Evolutionary conservation across 352 stramenopile species (phyloP), one percentile per base, ranked within the genome.

Genomic region (Phytophthora megakarya): DNA sequence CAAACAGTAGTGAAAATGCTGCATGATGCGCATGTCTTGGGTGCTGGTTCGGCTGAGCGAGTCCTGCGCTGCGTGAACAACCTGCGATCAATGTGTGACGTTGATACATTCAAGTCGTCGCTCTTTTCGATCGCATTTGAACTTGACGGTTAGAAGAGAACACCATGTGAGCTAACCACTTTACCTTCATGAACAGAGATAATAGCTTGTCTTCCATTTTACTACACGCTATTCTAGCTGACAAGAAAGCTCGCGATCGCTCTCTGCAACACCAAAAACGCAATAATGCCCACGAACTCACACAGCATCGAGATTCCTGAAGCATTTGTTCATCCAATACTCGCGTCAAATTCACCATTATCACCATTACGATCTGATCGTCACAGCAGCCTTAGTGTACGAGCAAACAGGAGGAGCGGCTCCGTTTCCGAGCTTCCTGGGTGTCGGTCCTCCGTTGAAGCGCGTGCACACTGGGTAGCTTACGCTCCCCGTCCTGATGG

Each of bases 51-150:
- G 39, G 67, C 69, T 1, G 61, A 63, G 33, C 61, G 59, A 10
- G 78, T 83, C 13, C 19, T 40, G 13, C 59, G 23, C 18, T 87
- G 74, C 47, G 69, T 88, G 40, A 67, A 61, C 45, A 61, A 32
- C 26, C 38, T 91, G 26, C 67, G 63, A 2, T 51, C 60, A 26
- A 42, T 58, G 47, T 81, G 78, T 28, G 76, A 86, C 30, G 18
- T 61, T 5, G 35, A 57, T 15, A 63, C 65, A 6, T 91, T 88
- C 53, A 67, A 56, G 19, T 69, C 61, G 2, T 91, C 82, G 18
- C 76, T 91, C 42, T 89, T 91, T 40, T 71, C 80, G 13, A 81
- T 83, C 16, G 59, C 74, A 16, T 71, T 90, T 22, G 73, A 87
- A 25, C 28, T 58, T 10, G 47, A 61, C 8, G 18, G 12, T 9